Evolutionary conservation across 805 yeast genomes (phyloP), one percentile per base, ranked within the genome.

Genomic region (Komagataella pseudopastoris): DNA sequence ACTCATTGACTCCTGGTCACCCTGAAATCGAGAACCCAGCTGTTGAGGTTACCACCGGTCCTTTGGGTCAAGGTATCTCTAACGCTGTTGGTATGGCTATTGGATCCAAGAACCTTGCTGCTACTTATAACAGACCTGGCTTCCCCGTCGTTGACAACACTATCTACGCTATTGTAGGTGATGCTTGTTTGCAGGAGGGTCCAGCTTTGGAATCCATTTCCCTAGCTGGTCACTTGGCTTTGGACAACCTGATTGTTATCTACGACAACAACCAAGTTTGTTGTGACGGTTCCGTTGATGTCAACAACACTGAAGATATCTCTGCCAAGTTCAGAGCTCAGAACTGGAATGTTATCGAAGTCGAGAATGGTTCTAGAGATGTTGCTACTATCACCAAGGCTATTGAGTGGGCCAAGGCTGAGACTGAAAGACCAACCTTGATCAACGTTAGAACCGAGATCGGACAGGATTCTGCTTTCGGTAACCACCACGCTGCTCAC

Each of bases 151-250:
- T 67, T 22, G 53, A 58, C 46, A 63, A 58, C 55, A 62, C 63
- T 51, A 65, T 60, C 24, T 69, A 61, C 56, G 59, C 65, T 52
- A 64, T 66, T 58, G 60, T 66, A 16, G 72, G 72, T 16, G 73
- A 69, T 57, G 72, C 70, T 6, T 69, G 73, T 56, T 52, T 70
- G 50, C 71, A 68, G 54, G 73, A 69, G 58, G 73, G 73, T 44
- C 65, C 67, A 18, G 65, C 69, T 6, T 56, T 65, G 45, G 73
- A 69, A 56, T 63, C 73, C 1, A 61, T 66, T 50, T 65, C 72
- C 4, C 54, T 69, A 10, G 73, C 72, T n/a, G 73, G 71, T 23
- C 71, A 68, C 52, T 59, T 69, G 50, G 60, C 60, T 18, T 59
- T 69, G 53, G 63, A 62, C 57, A 69, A 69, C 54, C 62, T 69